These are phyloP conservation scores for Fraxinus angustifolia DNA, from an alignment of 305 asterid genomes.

Conservation along the genomic window DNA sequence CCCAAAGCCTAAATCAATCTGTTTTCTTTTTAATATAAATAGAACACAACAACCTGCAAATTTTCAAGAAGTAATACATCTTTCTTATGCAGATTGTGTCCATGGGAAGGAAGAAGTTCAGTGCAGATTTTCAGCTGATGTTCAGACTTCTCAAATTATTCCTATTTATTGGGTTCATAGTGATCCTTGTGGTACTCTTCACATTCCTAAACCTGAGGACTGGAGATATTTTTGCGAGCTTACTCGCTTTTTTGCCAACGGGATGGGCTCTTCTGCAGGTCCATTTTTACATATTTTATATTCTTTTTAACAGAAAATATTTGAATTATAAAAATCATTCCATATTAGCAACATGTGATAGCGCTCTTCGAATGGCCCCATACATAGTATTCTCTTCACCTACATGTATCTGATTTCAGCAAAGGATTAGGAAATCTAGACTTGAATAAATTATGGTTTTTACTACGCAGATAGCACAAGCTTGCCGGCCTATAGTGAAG, in stretches of 20 bases:
- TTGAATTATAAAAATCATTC: not conserved
- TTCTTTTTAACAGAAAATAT: not conserved
- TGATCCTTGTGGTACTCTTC: conserved; percentile 48
- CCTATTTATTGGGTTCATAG: conserved; percentile 62
- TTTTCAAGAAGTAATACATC: not conserved
- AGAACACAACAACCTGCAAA: not conserved
- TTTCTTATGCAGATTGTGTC: conserved; percentile 66
- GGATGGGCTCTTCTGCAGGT: conserved; percentile 95
- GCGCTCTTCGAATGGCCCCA: not conserved
- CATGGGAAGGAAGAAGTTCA: conserved; percentile 88
- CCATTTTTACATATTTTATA: not conserved
- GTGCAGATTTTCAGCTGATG: conserved; percentile 94
- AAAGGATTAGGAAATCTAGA: not conserved
- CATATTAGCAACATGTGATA: not conserved
- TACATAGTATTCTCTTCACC: not conserved
- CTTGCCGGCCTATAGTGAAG: conserved; percentile 50
- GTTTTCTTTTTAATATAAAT: not conserved
- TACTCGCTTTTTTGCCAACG: conserved; percentile 89
- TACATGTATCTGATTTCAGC: not conserved
- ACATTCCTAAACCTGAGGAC: conserved; percentile 66
- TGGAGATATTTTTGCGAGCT: conserved; percentile 71
- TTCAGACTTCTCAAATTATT: conserved; percentile 85
- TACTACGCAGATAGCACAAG: conserved; percentile 47
- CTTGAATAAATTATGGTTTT: not conserved
- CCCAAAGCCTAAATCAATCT: not conserved